Percentiles rank a stretch among this genome's conserved stretches.
These are phyloP conservation scores for Phycomyces nitens DNA, from an alignment of 192 early-diverging fungal species.

Conservation along the genomic window DNA sequence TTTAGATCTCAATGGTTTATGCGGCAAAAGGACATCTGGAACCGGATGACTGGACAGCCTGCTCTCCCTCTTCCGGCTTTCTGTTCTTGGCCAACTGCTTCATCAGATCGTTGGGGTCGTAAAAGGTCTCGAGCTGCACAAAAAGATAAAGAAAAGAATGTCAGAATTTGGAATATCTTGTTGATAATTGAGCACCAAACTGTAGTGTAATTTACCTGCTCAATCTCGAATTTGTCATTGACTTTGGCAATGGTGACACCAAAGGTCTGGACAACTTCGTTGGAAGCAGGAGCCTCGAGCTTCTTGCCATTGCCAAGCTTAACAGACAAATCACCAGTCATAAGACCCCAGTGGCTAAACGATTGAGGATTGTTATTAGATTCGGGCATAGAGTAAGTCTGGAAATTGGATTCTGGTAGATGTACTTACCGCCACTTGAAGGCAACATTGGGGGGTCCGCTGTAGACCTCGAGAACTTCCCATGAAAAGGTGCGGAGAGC, in stretches of 20 bases:
- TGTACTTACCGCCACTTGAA: slow-evolving; percentile 42
- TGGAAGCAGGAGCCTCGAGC: slow-evolving; percentile 35
- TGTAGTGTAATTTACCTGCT: slow-evolving; percentile 14
- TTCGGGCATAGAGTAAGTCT: too few relatives aligned
- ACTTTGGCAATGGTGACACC: slow-evolving; percentile 41
- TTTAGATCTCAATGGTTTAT: too few relatives aligned
- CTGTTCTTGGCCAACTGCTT: slow-evolving; percentile 36
- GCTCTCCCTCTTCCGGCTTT: slow-evolving; percentile 24
- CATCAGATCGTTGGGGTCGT: slow-evolving; percentile 31
- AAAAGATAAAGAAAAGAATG: background rate
- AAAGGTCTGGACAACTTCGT: slow-evolving; percentile 34
- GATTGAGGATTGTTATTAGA: slow-evolving; percentile 1
- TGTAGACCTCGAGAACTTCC: slow-evolving; percentile 43
- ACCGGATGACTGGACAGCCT: slow-evolving; percentile 7
- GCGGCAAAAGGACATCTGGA: slow-evolving; percentile 30
- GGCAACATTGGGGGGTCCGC: slow-evolving; percentile 42
- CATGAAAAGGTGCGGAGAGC: slow-evolving; percentile 38
- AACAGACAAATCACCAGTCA: slow-evolving; percentile 35
- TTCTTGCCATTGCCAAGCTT: slow-evolving; percentile 37
- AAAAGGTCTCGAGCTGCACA: slow-evolving; percentile 34
- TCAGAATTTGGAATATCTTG: too few relatives aligned
- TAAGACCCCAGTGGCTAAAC: slow-evolving; percentile 36
- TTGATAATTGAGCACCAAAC: too few relatives aligned
- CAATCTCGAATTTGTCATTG: slow-evolving; percentile 42
- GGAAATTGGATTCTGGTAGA: too few relatives aligned